These are phyloP conservation scores for Oryza glaberrima DNA, from an alignment of 176 grass and related monocot genomes.

Conservation along the genomic window DNA sequence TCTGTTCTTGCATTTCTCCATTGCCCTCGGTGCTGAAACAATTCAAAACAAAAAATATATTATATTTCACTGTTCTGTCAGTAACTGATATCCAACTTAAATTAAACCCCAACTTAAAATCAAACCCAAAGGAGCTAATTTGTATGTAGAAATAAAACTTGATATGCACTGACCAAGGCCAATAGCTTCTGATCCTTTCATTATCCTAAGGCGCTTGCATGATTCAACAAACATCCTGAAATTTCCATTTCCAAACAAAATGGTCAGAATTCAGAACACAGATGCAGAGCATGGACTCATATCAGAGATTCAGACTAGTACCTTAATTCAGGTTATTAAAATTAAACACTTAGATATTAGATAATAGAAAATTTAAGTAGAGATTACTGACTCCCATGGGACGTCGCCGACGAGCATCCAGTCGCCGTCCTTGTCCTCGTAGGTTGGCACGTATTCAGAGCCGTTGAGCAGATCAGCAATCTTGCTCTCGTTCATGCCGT, in stretches of 20 bases:
- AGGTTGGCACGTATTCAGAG: constrained; percentile 86
- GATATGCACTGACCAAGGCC: constrained; percentile 69
- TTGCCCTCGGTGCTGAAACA: constrained; percentile 81
- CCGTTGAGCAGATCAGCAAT: constrained; percentile 69
- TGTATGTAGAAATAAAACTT: neutral
- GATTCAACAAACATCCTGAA: constrained; percentile 96
- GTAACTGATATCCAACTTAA: neutral
- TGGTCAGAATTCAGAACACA: neutral
- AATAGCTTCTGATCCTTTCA: constrained; percentile 98
- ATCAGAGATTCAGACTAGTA: neutral
- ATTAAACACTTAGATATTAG: neutral
- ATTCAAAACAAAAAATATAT: neutral
- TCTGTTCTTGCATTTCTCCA: constrained; percentile 98
- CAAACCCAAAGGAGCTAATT: neutral
- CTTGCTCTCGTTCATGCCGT: constrained; percentile 75
- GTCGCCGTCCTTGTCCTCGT: constrained; percentile 96
- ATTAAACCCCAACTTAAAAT: neutral
- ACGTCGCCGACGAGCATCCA: constrained; percentile 98
- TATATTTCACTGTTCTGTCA: neutral
- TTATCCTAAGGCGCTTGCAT: constrained; percentile 96
- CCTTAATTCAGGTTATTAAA: neutral
- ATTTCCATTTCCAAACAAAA: constrained; percentile 34
- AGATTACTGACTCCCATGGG: constrained; percentile 81
- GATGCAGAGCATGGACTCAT: neutral
- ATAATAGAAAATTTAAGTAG: neutral